A percentile compares a stretch with the other conserved stretches of the same genome.
These are phyloP conservation scores for Heterobasidion annosum DNA, from an alignment of 1,284 basidiomycete species.

Conservation along the genomic window DNA sequence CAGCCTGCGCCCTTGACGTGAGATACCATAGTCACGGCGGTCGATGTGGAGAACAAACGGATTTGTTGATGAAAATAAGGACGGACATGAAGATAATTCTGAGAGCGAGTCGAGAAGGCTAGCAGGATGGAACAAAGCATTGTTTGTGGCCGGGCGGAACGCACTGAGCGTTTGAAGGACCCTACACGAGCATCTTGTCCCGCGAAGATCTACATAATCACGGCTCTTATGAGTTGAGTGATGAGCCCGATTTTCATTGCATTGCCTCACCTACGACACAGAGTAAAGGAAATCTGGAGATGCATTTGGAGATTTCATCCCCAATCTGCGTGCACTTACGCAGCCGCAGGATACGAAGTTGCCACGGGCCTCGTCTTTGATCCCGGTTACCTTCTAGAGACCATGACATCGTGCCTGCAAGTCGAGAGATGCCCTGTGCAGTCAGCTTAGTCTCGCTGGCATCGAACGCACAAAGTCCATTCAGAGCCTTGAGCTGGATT, in stretches of 20 bases:
- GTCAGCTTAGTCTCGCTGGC: constrained; percentile 43
- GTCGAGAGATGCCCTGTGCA: constrained; percentile 34
- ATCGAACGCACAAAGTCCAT: constrained; percentile 52
- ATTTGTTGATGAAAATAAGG: constrained; percentile 7
- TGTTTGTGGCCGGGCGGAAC: constrained; percentile 14
- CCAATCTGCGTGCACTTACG: constrained; percentile 36
- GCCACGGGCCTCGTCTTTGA: constrained; percentile 40
- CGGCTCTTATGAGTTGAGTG: constrained; percentile 3
- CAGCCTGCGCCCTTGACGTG: too few species aligned
- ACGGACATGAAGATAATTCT: background rate
- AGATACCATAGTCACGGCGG: constrained; percentile 3
- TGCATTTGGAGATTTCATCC: constrained; percentile 26
- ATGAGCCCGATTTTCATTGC: background rate
- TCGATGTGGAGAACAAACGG: constrained; percentile 8
- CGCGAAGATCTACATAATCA: constrained; percentile 36
- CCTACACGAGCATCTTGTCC: constrained; percentile 31
- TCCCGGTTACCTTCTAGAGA: constrained; percentile 9
- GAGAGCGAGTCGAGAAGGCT: constrained; percentile 6
- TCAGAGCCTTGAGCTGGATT: constrained; percentile 36
- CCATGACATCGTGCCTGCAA: constrained; percentile 21
- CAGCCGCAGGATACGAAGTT: constrained; percentile 44
- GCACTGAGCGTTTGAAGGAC: constrained; percentile 3
- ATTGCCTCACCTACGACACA: constrained; percentile 40
- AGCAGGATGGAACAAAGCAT: constrained; percentile 9
- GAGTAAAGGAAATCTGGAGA: constrained; percentile 42